Base-by-base conservation (phyloP, 2,329 filamentous ascomycete species). In the Talaromyces sp. region DNA sequence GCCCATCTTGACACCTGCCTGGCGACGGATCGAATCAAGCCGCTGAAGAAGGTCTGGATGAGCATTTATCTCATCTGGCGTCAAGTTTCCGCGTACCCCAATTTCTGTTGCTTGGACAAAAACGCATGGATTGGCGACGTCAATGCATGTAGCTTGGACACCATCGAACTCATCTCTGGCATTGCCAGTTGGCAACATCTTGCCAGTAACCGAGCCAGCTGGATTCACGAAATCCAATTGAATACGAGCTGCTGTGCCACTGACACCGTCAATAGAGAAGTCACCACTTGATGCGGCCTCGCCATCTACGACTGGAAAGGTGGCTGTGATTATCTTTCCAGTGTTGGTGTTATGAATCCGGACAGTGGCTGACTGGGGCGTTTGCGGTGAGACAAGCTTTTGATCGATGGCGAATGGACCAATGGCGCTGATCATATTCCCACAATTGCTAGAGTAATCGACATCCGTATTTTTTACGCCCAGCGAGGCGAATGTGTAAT, bases 301-400 rank as follows among this genome's bases (percentile, higher is more conserved):
- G 0, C 72, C 76, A 1, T 76, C 77, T 0, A 71, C 65, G 2
- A 86, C 75, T 0, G 75, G 71, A 58, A 89, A 88, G 0, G 74
- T 80, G 1, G 82, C 78, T 37, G 80, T 70, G 51, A 89, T 83
- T 22, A 86, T 68, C 64, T 89, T 89, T n/a, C 73, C 72, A 0
- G 88, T 91, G 61, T 91, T 91, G 1, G 86, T 90, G 66, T 91
- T 91, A 62, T 81, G 78, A 32, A 90, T 83, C 49, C 81, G 75
- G 11, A 90, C 80, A 0, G 54, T 57, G 37, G 48, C 58, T 2
- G 45, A 48, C 74, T 81, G 1, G 76, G 73, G 22, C 2, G 20
- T 6, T 0, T 37, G 13, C 6, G 57, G 22, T 0, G 52, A 11
- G 51, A 83, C 70, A 1, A 87, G 56, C 2, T 80, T 76, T 20